phyloP scores from a whole-genome alignment of 2,329 filamentous ascomycete genomes.

The Cladosporium sp. region DNA sequence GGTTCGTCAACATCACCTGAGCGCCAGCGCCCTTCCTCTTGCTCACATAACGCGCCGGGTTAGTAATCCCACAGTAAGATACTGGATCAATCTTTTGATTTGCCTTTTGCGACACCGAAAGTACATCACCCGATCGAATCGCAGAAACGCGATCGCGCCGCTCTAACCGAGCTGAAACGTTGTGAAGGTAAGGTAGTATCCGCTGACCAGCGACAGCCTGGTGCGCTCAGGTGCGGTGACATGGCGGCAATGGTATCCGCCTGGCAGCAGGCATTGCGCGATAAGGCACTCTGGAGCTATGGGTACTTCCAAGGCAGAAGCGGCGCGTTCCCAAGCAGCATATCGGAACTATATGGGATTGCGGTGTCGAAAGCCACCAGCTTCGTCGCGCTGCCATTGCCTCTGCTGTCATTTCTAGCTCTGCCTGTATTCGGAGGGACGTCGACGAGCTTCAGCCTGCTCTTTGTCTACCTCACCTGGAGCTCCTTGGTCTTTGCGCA shows the following conservation, averaged over 20 bases:
- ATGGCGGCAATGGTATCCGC: conserved; percentile 14
- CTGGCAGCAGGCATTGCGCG: conserved; percentile 22
- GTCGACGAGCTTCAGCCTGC: conserved; percentile 73
- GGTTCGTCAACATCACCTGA: neutral
- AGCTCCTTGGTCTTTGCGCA: conserved; percentile 75
- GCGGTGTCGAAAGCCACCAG: conserved; percentile 26
- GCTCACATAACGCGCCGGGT: neutral
- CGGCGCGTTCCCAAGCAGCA: conserved; percentile 20
- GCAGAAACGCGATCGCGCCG: neutral
- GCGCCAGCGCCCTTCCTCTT: neutral
- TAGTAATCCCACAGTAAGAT: neutral
- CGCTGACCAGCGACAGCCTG: neutral
- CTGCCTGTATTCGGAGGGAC: conserved; percentile 71
- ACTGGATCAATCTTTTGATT: neutral
- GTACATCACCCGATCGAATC: neutral
- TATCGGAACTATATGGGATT: conserved; percentile 23
- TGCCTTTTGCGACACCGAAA: neutral
- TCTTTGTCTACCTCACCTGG: conserved; percentile 92
- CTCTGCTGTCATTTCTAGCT: conserved; percentile 59
- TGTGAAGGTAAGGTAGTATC: conserved; percentile 2
- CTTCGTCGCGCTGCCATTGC: conserved; percentile 33
- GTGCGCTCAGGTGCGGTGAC: neutral
- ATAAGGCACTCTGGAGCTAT: conserved; percentile 23
- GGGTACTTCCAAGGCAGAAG: conserved; percentile 31
- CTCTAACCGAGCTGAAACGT: neutral